Base-by-base conservation (phyloP, 108 stramenopile genomes). In the Schizochytrium sp. region DNA sequence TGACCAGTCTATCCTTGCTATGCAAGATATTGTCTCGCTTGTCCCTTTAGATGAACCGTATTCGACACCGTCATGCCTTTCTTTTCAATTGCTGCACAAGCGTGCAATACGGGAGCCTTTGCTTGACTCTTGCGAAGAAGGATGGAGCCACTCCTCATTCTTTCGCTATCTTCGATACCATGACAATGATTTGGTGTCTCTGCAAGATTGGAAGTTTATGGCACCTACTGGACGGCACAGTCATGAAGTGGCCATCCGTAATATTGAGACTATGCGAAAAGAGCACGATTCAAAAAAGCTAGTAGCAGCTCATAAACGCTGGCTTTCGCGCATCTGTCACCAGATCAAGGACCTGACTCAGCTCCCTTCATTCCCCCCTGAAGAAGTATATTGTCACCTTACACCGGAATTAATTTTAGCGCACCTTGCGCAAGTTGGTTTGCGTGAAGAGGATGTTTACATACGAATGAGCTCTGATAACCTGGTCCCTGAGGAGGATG, bases 91-190 rank as follows among this genome's bases (percentile, higher is more conserved):
- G 28, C 28, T 28, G 28, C 28, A 28, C 28, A 28, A 28, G 28
- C 28, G 28, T 28, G 28, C 28, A 28, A 28, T 28, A 28, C 28
- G 28, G 28, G 28, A 28, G 28, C 28, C 28, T 28, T 28, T 28
- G 28, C 28, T 28, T 28, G 64, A 69, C 64, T 44, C 12, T 8
- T 69, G 64, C 64, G 64, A 69, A 44, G 44, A 38, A 8, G 64
- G 64, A 7, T 69, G 64, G 64, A 69, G 64, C 64, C 64, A 69
- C 64, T 69, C 64, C 42, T 69, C 64, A 0, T 69, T 69, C 28
- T 69, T 28, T 38, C 12, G 64, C 10, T 69, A 69, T 44, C 64
- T 44, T 69, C 28, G 64, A 44, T 38, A 69, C 28, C 64, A 69
- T 44, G 44, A 7, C 19, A 38, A 12, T 44, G 64, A 69, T 12